Base-by-base conservation (phyloP, 1,139 yeast genomes). In the Zygosaccharomyces pseudobailii region DNA sequence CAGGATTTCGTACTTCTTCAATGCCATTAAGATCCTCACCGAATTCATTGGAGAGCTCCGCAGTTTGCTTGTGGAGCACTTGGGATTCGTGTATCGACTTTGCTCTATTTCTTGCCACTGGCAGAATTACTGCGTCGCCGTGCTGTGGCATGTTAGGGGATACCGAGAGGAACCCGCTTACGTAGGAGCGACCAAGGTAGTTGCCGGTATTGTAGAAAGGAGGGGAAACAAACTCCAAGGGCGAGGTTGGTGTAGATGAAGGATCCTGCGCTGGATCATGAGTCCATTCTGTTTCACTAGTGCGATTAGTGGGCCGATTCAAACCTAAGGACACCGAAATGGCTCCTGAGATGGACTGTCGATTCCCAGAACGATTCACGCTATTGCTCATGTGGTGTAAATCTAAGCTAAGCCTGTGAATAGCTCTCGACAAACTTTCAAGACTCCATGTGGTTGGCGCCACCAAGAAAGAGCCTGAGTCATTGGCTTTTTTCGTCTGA, bases 1-100 rank as follows among this genome's bases (percentile, higher is more conserved):
- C 40, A 6, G 31, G 32, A 82, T 79, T 65, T 79, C 75, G 66
- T 79, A 71, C 59, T 74, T 74, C 88, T 94, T 88, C 41, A 19
- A 38, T 38, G n/a, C 34, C 54, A 5, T 50, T 43, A 8, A 51
- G 36, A 19, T 54, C 58, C 9, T 54, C 56, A 31, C 51, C 55
- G 33, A 64, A 64, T 30, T 62, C 67, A 36, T 63, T 57, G 10
- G 70, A 65, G 4, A 69, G 50, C 6, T 59, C 62, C 0, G 70
- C 72, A 0, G 73, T 68, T 45, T 68, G 68, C 43, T 58, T 62
- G 45, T 68, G 72, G 40, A 65, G 46, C 19, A 50, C 57, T 32
- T 51, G 51, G 1, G 66, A 48, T 35, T 55, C 59, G 41, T 63
- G 65, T 6, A 66, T 63, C 8, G 61, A 54, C 39, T 53, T 63